A percentile compares a stretch with the other conserved stretches of the same genome.
Evolutionary conservation across 345 rosid genomes (phyloP).

Genomic region (Lepidium sativum): DNA sequence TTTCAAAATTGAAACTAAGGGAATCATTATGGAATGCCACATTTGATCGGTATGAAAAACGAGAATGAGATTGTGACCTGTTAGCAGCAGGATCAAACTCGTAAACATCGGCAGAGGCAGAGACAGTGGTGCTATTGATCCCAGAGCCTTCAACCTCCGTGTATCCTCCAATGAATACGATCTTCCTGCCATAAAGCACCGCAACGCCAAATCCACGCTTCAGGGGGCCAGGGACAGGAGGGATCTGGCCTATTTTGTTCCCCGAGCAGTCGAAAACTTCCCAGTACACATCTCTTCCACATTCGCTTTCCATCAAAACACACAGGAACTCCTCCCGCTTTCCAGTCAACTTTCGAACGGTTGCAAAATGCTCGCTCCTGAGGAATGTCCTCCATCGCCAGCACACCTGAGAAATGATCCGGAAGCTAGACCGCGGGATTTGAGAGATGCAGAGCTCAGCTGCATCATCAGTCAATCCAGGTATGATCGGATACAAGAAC

Average conservation of each 20-base stretch:
- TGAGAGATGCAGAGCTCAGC: constrained; percentile 69
- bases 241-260: constrained; percentile 41
- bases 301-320: constrained; percentile 48
- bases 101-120: constrained; percentile 59
- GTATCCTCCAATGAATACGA: constrained; percentile 71
- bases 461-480: constrained; percentile 81
- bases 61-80: constrained; percentile 41
- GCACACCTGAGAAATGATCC: constrained; percentile 55
- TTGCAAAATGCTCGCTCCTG: constrained; percentile 62
- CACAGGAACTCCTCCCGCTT: constrained; percentile 69
- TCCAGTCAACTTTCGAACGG: constrained; percentile 51
- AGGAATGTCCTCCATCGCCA: constrained; percentile 67
- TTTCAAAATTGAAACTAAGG: not conserved
- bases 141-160: constrained; percentile 39
- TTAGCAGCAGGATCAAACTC: constrained; percentile 68
- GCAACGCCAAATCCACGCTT: constrained; percentile 68
- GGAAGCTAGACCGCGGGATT: constrained; percentile 53
- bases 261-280: constrained; percentile 64
- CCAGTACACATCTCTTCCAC: constrained; percentile 77
- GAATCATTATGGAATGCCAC: not conserved
- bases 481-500: constrained; percentile 28
- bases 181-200: constrained; percentile 53
- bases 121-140: constrained; percentile 25
- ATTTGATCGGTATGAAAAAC: not conserved
- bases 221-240: constrained; percentile 62